Base-by-base conservation (phyloP, 2,329 filamentous ascomycete species). In the Beauveria scarabaeidicola region DNA sequence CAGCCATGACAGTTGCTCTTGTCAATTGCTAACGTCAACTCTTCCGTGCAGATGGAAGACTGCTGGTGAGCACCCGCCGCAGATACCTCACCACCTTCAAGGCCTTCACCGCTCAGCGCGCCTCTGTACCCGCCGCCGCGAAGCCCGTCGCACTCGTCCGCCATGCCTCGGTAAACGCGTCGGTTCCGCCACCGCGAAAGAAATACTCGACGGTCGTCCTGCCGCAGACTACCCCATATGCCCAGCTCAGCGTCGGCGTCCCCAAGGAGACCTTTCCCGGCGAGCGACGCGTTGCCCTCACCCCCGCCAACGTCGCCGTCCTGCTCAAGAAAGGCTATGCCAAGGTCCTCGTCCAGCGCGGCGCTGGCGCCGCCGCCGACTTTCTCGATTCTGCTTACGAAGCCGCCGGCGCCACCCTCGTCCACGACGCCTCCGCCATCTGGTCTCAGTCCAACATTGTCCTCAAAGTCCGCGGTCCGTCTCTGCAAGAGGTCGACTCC, bases 281-380 rank as follows among this genome's bases (percentile, higher is more conserved):
- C 61, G 91, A 96, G 75, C 85, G 88, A 46, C 88, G 91, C 54
- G 91, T 96, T 15, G 90, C 91, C 32, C 80, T 96, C 59, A 93
- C 90, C 0, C 91, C 91, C 1, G 84, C 89, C 64, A 96, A 96
- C 75, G 89, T 91, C 17, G 82, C 86, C 2, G 76, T 95, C 1
- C 76, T 96, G 1, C 82, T 92, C 63, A 95, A 95, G 72, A 96
- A 95, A 72, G 91, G 91, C 38, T 94, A 91, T 70, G 81, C 79
- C 38, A 84, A 85, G 63, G 83, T 96, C 25, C 75, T 96, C 3
- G 81, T 96, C 41, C 89, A 96, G 75, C 83, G 85, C 21, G 89
- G 89, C 41, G 91, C 91, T n/a, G 91, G 91, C 10, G 77, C 81
- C 52, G 81, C 84, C 63, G 90, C 91, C 46, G 87, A 91, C 61